These are phyloP conservation scores for Lentinus brumalis DNA, from an alignment of 768 basidiomycete genomes.

Conservation along the genomic window DNA sequence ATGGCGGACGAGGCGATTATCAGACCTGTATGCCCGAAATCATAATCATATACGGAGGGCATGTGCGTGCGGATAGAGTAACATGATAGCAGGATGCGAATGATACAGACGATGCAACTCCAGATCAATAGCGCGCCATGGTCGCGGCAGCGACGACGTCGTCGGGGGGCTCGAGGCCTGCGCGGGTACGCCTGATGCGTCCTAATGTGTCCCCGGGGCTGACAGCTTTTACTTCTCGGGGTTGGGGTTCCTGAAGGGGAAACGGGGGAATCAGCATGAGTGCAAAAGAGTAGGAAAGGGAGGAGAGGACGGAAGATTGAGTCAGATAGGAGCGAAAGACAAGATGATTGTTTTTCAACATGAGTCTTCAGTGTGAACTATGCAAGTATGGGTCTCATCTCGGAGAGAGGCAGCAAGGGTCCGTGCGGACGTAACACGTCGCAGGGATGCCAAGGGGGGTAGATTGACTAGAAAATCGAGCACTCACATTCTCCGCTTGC, in stretches of 20 bases:
- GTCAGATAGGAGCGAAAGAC: conserved; percentile 99
- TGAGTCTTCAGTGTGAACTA: conserved; percentile 94
- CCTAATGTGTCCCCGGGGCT: conserved; percentile 9
- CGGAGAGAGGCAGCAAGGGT: conserved; percentile 10
- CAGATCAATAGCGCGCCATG: conserved; percentile 18
- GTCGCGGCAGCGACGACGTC: conserved; percentile 10
- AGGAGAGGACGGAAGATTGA: conserved; percentile 7
- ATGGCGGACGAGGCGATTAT: no score
- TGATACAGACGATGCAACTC: conserved; percentile 25
- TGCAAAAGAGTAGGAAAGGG: neutral
- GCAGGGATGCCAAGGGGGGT: neutral
- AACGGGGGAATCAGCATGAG: conserved; percentile 18
- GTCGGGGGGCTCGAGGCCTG: conserved; percentile 10
- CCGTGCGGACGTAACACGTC: neutral
- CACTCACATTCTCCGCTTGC: conserved; percentile 96
- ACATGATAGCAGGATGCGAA: conserved; percentile 25
- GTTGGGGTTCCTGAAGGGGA: conserved; percentile 37
- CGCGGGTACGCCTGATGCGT: conserved; percentile 23
- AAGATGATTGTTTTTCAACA: conserved; percentile 87
- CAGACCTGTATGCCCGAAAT: conserved; percentile 12
- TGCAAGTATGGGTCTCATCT: conserved; percentile 72
- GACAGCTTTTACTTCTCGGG: conserved; percentile 37
- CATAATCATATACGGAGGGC: conserved; percentile 20
- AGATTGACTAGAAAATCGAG: conserved; percentile 16
- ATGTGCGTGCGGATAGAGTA: conserved; percentile 22